Evolutionary conservation across 495 filamentous ascomycete species (phyloP).

Genomic region (Aspergillus steynii): DNA sequence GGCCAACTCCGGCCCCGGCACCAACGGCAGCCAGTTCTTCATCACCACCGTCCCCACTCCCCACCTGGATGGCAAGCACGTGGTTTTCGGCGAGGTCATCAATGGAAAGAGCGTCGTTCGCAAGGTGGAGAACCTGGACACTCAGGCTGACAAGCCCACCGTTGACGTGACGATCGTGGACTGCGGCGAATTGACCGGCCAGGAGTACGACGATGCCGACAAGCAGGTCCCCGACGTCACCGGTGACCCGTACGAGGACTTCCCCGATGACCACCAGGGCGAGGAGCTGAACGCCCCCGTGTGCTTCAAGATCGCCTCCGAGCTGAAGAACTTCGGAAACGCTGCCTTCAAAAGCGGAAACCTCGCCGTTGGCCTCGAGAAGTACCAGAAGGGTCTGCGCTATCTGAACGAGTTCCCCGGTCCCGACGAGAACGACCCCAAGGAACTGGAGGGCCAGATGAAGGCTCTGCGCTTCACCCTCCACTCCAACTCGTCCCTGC

Average conservation of each 20-base stretch:
- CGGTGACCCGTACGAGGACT: constrained; percentile 95
- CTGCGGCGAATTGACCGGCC: constrained; percentile 80
- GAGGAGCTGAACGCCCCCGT: constrained; percentile 57
- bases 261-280: constrained; percentile 82
- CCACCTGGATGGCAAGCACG: constrained; percentile 95
- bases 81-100: constrained; percentile 61
- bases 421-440: constrained; percentile 62
- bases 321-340: constrained; percentile 91
- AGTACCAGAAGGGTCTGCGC: constrained; percentile 97
- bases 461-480: constrained; percentile 73
- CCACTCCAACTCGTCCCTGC: constrained; percentile 74
- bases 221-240: constrained; percentile 71
- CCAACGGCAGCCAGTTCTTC: constrained; percentile 99
- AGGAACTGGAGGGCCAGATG: constrained; percentile 64
- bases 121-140: constrained; percentile 85
- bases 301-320: constrained; percentile 68
- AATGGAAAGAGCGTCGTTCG: constrained; percentile 88
- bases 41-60: constrained; percentile 91
- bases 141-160: constrained; percentile 76
- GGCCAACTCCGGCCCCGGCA: constrained; percentile 93
- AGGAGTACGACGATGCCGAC: constrained; percentile 60
- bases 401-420: constrained; percentile 90
- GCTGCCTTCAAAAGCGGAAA: constrained; percentile 83
- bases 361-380: constrained; percentile 71
- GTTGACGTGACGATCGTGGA: constrained; percentile 73